Evolutionary conservation across 176 grass and related monocot species (phyloP).

Genomic region (Bolboschoenus planiculmis): DNA sequence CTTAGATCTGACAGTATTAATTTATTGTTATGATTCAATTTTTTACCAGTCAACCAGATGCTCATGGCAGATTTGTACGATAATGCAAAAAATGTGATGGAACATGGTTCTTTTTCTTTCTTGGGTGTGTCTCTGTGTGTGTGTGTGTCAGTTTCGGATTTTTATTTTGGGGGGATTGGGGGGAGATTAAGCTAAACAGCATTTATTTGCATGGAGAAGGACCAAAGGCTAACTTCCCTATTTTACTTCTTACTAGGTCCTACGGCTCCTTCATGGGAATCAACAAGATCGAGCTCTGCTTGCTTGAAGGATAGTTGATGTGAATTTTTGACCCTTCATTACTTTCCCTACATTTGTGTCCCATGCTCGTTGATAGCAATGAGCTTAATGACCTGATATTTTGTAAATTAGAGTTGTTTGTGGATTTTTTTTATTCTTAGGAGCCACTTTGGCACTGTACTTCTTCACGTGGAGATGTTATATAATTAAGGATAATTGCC

Average conservation of each 20-base stretch:
- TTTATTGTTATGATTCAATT: not conserved
- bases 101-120: not conserved
- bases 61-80: not conserved
- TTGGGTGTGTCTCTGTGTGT: not conserved
- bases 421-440: not conserved
- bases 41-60: not conserved
- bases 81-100: not conserved
- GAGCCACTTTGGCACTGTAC: not conserved
- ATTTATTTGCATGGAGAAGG: not conserved
- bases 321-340: not conserved
- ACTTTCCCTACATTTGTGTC: not conserved
- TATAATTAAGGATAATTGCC: not conserved
- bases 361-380: not conserved
- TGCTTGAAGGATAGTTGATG: constrained; percentile 30
- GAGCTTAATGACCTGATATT: not conserved
- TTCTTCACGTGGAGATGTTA: not conserved
- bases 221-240: not conserved
- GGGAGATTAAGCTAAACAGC: not conserved
- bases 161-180: not conserved
- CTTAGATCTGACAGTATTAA: not conserved
- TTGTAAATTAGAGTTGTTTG: not conserved
- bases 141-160: not conserved
- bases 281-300: constrained; percentile 21
- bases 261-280: constrained; percentile 31
- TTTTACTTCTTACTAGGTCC: constrained; percentile 11